Base-by-base conservation (phyloP, 2,329 filamentous ascomycete genomes). In the Hysterium pulicare region DNA sequence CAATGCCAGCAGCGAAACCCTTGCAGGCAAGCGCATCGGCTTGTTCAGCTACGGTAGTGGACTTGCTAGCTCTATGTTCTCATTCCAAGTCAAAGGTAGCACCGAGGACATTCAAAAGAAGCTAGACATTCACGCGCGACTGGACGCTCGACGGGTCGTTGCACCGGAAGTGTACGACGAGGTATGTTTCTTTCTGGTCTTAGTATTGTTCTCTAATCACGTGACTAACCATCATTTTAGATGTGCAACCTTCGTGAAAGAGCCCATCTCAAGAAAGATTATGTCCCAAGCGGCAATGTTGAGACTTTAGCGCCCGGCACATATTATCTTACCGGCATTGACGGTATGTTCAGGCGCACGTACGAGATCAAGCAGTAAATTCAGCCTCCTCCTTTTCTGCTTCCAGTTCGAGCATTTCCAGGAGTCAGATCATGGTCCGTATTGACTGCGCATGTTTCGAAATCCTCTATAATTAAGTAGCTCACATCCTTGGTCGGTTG, bases 1-100 rank as follows among this genome's bases (percentile, higher is more conserved):
- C 59, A 75, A 75, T 54, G 56, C 75, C 32, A 58, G 62, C 53
- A 70, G 64, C 50, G 62, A 68, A 38, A 63, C 68, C 16, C 56
- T 74, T n/a, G 66, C 71, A 53, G 73, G 71, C 60, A 76, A 75
- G 69, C 70, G 72, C 42, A 61, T 77, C 46, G 71, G 66, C 40
- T 66, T 76, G 49, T 76, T 77, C 69, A 74, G 71, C 52, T 77
- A 76, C 59, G 74, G 74, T 52, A 73, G 68, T 47, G 75, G 74
- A 50, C 69, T 76, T 21, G 73, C 74, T 30, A 69, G 69, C 22
- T 75, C 72, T 38, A 58, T 77, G 61, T 76, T 77, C 62, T 72
- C 71, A 30, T 62, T 77, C 50, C 69, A 67, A 54, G 64, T 76
- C 51, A 66, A 60, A 44, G 73, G 72, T 46, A 71, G 62, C 63